A percentile compares a stretch with the other conserved stretches of the same genome.
phyloP scores from a whole-genome alignment of 352 stramenopile species.

The Globisporangium recalcitrans region DNA sequence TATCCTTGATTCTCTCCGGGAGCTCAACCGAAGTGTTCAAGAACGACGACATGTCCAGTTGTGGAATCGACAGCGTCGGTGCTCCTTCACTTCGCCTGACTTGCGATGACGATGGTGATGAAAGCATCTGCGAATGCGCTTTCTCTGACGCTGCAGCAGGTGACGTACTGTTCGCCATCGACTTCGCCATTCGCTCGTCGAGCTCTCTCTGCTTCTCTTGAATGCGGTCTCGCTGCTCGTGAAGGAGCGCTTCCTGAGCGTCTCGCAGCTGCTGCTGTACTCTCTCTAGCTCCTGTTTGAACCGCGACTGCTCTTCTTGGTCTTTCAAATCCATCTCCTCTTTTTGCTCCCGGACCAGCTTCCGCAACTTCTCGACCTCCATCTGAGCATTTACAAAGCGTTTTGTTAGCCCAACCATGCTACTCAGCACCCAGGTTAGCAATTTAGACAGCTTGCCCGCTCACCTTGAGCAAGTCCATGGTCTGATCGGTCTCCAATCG shows the following conservation, averaged over 20 bases:
- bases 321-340: conserved; percentile 36
- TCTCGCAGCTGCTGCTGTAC: conserved; percentile 39
- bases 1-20: conserved; percentile 45
- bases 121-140: background rate
- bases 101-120: background rate
- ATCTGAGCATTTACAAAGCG: conserved; percentile 12
- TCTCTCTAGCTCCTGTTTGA: conserved; percentile 30
- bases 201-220: conserved; percentile 56
- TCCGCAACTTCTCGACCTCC: conserved; percentile 62
- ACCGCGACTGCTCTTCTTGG: conserved; percentile 22
- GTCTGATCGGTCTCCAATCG: conserved; percentile 59
- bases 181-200: conserved; percentile 34
- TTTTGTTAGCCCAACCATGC: background rate
- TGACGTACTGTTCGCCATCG: background rate
- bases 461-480: conserved; percentile 55
- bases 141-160: background rate
- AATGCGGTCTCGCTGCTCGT: conserved; percentile 46
- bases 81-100: background rate
- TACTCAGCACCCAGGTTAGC: background rate
- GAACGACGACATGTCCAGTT: conserved; percentile 42
- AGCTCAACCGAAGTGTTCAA: conserved; percentile 53
- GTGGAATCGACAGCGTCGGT: background rate
- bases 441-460: background rate
- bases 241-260: conserved; percentile 48
- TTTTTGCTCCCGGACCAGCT: conserved; percentile 44